Evolutionary conservation across 805 yeast species (phyloP).

Genomic region (Wickerhamomyces bovis): DNA sequence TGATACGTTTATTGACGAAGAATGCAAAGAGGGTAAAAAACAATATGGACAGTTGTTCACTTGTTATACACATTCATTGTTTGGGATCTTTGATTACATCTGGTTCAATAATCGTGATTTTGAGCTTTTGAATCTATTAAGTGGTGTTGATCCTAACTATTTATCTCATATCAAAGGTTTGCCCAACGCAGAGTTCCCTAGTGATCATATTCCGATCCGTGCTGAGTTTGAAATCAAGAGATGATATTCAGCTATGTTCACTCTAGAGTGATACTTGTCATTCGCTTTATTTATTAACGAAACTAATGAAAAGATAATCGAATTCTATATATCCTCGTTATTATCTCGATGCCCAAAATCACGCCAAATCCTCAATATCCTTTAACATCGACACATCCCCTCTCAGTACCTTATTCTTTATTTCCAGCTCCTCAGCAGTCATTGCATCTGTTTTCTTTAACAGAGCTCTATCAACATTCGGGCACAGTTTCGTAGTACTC

Average conservation of each 20-base stretch:
- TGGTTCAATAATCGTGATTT: conserved; percentile 43
- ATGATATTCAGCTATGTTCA: conserved; percentile 11
- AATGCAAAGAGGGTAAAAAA: neutral
- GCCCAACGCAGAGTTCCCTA: conserved; percentile 55
- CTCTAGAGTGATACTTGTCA: conserved; percentile 13
- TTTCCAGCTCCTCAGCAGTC: conserved; percentile 13
- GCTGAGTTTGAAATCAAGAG: conserved; percentile 19
- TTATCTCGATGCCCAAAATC: too few species aligned
- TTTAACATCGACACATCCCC: conserved; percentile 37
- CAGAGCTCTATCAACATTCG: conserved; percentile 45
- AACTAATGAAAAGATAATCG: neutral
- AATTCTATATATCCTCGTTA: too few species aligned
- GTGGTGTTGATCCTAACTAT: conserved; percentile 39
- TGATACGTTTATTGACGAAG: conserved; percentile 18
- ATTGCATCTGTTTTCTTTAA: conserved; percentile 26
- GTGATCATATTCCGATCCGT: conserved; percentile 23
- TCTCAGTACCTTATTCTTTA: conserved; percentile 27
- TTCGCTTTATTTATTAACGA: conserved; percentile 7
- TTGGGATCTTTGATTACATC: conserved; percentile 52
- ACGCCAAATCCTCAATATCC: conserved; percentile 30
- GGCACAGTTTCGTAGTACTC: conserved; percentile 49
- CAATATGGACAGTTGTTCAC: conserved; percentile 25
- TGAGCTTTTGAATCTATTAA: conserved; percentile 38
- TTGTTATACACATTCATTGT: conserved; percentile 43
- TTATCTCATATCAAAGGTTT: conserved; percentile 33